Evolutionary conservation across 495 filamentous ascomycete species (phyloP).

Genomic region (Aspergillus incahuasiensis): DNA sequence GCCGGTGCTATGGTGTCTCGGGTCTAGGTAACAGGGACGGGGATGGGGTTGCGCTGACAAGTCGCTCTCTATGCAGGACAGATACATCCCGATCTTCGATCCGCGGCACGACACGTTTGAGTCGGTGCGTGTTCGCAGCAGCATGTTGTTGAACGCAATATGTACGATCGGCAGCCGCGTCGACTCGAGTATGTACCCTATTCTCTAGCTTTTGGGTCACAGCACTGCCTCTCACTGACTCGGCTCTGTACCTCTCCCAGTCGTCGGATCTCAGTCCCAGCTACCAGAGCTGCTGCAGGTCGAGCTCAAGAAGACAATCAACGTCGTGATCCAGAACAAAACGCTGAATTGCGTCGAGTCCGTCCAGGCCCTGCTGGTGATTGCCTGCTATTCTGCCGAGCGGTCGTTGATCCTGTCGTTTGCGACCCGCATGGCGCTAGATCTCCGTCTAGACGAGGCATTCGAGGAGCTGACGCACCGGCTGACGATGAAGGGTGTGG

Average conservation of each 20-base stretch:
- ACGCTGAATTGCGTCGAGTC: conserved; percentile 36
- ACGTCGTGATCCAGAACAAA: conserved; percentile 40
- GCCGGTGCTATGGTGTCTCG: no score
- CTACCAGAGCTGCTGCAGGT: conserved; percentile 36
- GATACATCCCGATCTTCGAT: conserved; percentile 46
- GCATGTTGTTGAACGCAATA: conserved; percentile 45
- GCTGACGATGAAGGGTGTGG: conserved; percentile 25
- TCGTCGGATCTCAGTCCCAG: conserved; percentile 25
- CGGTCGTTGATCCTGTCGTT: conserved; percentile 43
- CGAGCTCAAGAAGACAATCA: conserved; percentile 43
- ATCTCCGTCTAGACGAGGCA: conserved; percentile 38
- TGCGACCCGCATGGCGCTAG: conserved; percentile 44
- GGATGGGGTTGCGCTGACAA: no score
- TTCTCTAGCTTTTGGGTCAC: no score
- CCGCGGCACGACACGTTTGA: conserved; percentile 38
- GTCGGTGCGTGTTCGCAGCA: conserved; percentile 35
- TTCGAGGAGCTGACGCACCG: conserved; percentile 36
- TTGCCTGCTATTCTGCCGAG: conserved; percentile 46
- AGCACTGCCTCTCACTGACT: no score
- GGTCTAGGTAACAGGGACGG: no score
- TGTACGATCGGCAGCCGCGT: conserved; percentile 46
- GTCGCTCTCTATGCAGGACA: no score
- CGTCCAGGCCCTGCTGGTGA: conserved; percentile 45
- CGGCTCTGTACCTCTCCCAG: no score
- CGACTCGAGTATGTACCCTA: conserved; percentile 28